Base-by-base conservation (phyloP, 306 rosid species). In the Vachellia pachyceras region DNA sequence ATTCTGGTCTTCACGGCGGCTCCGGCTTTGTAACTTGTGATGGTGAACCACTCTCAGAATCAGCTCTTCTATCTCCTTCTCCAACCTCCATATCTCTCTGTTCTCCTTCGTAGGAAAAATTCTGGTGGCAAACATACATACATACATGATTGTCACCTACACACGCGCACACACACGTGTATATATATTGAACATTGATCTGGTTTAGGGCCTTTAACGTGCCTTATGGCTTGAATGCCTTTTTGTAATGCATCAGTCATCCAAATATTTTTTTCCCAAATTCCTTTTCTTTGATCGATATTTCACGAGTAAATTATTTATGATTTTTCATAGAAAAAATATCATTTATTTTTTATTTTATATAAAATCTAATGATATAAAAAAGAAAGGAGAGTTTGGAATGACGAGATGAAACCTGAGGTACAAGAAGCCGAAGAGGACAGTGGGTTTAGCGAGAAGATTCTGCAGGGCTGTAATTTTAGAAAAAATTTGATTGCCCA, bases 101-200 rank as follows among this genome's bases (percentile, higher is more conserved):
- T 79, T 85, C 37, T 75, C 83, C 76, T 82, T 58, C 33, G 88
- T 82, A 20, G 81, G 86, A 74, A 85, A 49, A 79, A 82, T 68
- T 18, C 88, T 85, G 35, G 4, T 1, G 7, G 5, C 66, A 9
- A 7, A 29, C 33, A 29, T 5, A 18, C 1, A 55, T 2, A 67
- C 55, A 35, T 0, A 63, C n/a, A 60, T 18, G 23, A 52, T 18
- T 52, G 5, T 57, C 1, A 55, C 9, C 9, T 8, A 57, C 36
- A 23, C 2, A 29, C 17, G 22, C 47, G 77, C 29, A 17, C 4
- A 2, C 3, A 66, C n/a, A n/a, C n/a, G n/a, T n/a, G n/a, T n/a
- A n/a, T n/a, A n/a, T n/a, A n/a, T n/a, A n/a, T 29, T 29, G 1
- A 29, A 29, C 2, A 29, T 29, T 29, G 33, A 29, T 1, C 33